Conservation (phyloP, 202 grass and related monocot species). For the Cymbopogon flexuosus region DNA sequence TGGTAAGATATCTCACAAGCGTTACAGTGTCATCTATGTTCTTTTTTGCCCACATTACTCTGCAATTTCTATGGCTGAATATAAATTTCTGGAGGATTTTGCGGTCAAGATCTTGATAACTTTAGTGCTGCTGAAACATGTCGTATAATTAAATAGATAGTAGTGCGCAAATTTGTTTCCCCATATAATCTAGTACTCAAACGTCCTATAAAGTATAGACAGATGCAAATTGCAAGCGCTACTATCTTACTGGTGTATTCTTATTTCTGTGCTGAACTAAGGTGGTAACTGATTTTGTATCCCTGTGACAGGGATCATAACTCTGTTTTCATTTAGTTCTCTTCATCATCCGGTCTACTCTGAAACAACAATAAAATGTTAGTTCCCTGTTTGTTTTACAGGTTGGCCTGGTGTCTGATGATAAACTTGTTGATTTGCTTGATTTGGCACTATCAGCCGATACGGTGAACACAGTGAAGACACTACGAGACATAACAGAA, state of each 20-base stretch:
- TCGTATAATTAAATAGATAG: background rate
- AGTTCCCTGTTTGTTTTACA: constrained; percentile 28
- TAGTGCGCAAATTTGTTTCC: background rate
- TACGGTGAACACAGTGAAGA: constrained; percentile 80
- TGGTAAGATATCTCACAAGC: constrained; percentile 59
- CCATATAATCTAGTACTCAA: background rate
- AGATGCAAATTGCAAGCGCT: background rate
- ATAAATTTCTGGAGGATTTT: constrained; percentile 26
- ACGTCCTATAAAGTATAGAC: background rate
- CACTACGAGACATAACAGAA: constrained; percentile 73
- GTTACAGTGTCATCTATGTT: background rate
- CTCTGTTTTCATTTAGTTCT: background rate
- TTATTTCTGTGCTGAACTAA: constrained; percentile 30
- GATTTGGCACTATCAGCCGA: constrained; percentile 81
- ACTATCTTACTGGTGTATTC: background rate
- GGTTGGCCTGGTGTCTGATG: constrained; percentile 86
- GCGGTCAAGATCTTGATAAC: background rate
- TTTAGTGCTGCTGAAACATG: background rate
- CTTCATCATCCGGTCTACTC: constrained; percentile 7
- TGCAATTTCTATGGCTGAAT: background rate
- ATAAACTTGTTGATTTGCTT: constrained; percentile 84
- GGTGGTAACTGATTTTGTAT: background rate
- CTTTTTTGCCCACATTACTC: background rate
- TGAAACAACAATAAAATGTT: background rate
- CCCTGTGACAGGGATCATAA: background rate